Conservation (phyloP, 208 protist genomes). For the Wallacemonas sp. region DNA sequence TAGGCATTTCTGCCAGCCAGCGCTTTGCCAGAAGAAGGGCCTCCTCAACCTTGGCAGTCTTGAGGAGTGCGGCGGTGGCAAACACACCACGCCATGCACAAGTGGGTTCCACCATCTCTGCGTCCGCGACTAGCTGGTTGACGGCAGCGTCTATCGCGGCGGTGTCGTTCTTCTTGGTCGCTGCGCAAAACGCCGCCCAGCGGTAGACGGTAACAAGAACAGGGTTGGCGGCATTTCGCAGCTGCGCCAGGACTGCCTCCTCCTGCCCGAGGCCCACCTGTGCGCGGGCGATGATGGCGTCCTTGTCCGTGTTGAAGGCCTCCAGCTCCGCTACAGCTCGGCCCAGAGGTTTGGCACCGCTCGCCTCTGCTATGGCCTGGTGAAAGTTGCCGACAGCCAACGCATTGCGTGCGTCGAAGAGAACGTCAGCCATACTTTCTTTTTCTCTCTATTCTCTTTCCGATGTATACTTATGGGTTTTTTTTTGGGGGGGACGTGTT, state of each 20-base stretch:
- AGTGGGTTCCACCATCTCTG: conserved; percentile 23
- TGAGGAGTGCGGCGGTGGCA: conserved; percentile 47
- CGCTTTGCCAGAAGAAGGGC: conserved; percentile 54
- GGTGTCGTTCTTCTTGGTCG: conserved; percentile 16
- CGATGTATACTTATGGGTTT: not conserved
- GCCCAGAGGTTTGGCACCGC: conserved; percentile 24
- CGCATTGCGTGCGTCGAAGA: conserved; percentile 85
- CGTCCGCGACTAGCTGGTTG: conserved; percentile 26
- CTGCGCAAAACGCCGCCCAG: conserved; percentile 50
- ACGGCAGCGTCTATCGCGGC: conserved; percentile 15
- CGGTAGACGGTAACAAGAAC: conserved; percentile 45
- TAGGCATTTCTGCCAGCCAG: conserved; percentile 52
- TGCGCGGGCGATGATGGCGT: conserved; percentile 53
- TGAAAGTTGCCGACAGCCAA: conserved; percentile 86
- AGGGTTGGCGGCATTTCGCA: conserved; percentile 46
- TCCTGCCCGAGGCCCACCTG: conserved; percentile 78
- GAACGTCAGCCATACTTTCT: conserved; percentile 63
- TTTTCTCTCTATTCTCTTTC: not conserved
- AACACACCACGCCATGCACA: conserved; percentile 44
- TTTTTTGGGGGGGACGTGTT: not conserved
- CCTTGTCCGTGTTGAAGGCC: conserved; percentile 68
- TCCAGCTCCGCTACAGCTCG: conserved; percentile 50
- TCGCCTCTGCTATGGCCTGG: conserved; percentile 72
- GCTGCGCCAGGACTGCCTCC: conserved; percentile 60
- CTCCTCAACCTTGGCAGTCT: conserved; percentile 29